Percentiles rank a stretch among this genome's conserved stretches.
Conservation (phyloP, 345 rosid genomes). For the Gynandropsis gynandra region DNA sequence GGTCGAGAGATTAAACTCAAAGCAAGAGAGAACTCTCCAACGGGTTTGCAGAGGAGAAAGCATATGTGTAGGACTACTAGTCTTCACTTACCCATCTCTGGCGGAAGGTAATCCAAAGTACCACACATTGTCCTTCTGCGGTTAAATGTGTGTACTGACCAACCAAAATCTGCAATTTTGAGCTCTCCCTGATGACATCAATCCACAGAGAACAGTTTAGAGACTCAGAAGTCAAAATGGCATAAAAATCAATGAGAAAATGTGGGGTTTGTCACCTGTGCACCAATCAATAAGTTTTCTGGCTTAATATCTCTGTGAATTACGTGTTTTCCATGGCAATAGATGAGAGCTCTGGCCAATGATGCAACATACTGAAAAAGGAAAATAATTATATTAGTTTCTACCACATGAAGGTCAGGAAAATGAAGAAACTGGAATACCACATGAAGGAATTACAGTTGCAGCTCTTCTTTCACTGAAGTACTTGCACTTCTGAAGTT, state of each 20-base stretch:
- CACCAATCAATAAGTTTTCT: slow-evolving; percentile 80
- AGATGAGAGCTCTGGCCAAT: slow-evolving; percentile 90
- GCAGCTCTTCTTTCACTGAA: slow-evolving; percentile 91
- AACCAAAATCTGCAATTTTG: slow-evolving; percentile 98
- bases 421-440: no score
- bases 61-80: background rate
- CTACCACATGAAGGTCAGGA: background rate
- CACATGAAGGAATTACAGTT: slow-evolving; percentile 45
- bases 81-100: slow-evolving; percentile 75
- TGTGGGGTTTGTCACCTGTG: slow-evolving; percentile 46
- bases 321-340: slow-evolving; percentile 98
- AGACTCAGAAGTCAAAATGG: slow-evolving; percentile 1
- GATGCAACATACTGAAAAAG: slow-evolving; percentile 84
- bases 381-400: slow-evolving; percentile 1
- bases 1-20: background rate
- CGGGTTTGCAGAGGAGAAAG: background rate
- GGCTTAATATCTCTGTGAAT: slow-evolving; percentile 98
- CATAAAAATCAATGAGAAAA: background rate
- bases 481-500: slow-evolving; percentile 81
- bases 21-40: slow-evolving; percentile 1
- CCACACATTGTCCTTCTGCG: slow-evolving; percentile 99
- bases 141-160: slow-evolving; percentile 98
- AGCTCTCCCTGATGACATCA: slow-evolving; percentile 72
- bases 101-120: slow-evolving; percentile 94
- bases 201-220: background rate